These are phyloP conservation scores for Neurospora pannonica DNA, from an alignment of 495 filamentous ascomycete species.

Conservation along the genomic window DNA sequence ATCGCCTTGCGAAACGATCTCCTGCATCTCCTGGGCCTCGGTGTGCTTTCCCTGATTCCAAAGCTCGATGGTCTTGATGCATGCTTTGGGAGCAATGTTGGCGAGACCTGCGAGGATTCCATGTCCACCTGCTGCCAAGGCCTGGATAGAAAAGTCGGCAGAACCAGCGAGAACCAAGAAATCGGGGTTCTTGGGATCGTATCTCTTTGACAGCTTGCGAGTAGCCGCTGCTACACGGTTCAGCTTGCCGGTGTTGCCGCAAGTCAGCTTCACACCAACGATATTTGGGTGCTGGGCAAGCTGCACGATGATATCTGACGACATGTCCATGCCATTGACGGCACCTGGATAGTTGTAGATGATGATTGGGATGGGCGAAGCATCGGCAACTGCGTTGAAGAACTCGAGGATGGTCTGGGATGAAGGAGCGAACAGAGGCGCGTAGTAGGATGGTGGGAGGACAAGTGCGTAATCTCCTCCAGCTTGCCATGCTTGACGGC, in stretches of 20 bases:
- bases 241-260: slow-evolving; percentile 89
- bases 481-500: slow-evolving; percentile 61
- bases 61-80: slow-evolving; percentile 62
- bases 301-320: slow-evolving; percentile 66
- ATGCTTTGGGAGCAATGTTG: slow-evolving; percentile 74
- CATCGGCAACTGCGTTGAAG: slow-evolving; percentile 69
- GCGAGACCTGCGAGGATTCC: slow-evolving; percentile 79
- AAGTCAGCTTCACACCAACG: slow-evolving; percentile 84
- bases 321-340: slow-evolving; percentile 70
- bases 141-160: slow-evolving; percentile 81
- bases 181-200: slow-evolving; percentile 48
- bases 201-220: slow-evolving; percentile 55
- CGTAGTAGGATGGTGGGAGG: slow-evolving; percentile 83
- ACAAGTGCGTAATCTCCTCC: slow-evolving; percentile 87
- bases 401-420: slow-evolving; percentile 62
- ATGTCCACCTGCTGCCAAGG: slow-evolving; percentile 71
- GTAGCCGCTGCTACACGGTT: slow-evolving; percentile 73
- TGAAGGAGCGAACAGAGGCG: slow-evolving; percentile 45
- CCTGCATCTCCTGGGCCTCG: slow-evolving; percentile 70
- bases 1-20: slow-evolving; percentile 70
- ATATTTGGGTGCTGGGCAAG: slow-evolving; percentile 77
- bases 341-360: slow-evolving; percentile 94
- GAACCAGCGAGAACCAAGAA: slow-evolving; percentile 84
- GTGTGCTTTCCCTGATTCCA: slow-evolving; percentile 57
- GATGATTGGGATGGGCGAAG: slow-evolving; percentile 75